Conservation (phyloP, 345 rosid species). For the Leavenworthia alabamica region DNA sequence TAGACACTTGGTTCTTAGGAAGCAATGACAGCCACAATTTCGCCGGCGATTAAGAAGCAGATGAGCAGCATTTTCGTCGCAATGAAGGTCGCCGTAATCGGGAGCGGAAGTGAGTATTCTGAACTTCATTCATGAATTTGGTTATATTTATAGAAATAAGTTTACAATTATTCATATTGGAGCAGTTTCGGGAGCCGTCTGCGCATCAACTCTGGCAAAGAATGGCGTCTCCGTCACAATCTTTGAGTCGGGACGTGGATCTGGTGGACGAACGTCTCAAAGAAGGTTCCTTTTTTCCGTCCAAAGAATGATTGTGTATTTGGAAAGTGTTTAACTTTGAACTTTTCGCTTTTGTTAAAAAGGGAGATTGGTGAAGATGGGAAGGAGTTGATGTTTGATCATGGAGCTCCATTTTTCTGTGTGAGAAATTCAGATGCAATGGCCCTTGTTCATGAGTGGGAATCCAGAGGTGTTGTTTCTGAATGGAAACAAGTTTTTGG, state of each 20-base stretch:
- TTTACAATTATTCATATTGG: not conserved
- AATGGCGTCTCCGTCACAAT: conserved; percentile 68
- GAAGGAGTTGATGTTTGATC: conserved; percentile 64
- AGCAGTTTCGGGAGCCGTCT: conserved; percentile 73
- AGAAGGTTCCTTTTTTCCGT: conserved; percentile 45
- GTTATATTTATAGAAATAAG: not conserved
- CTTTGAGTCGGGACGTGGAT: conserved; percentile 75
- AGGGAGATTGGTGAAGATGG: conserved; percentile 69
- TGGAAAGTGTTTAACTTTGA: not conserved
- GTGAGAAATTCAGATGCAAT: conserved; percentile 43
- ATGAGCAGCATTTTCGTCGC: conserved; percentile 41
- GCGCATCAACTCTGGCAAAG: conserved; percentile 73
- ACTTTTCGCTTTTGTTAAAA: not conserved
- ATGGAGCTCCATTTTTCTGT: conserved; percentile 76
- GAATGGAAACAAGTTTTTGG: conserved; percentile 67
- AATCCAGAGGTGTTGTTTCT: conserved; percentile 56
- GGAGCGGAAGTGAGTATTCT: conserved; percentile 61
- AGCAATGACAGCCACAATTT: conserved; percentile 12
- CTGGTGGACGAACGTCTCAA: conserved; percentile 89
- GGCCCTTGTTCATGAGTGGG: conserved; percentile 63
- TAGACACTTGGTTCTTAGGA: not conserved
- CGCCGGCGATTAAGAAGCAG: conserved; percentile 23
- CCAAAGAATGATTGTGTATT: not conserved
- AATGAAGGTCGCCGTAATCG: conserved; percentile 70
- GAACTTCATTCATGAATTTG: not conserved